Evolutionary conservation across 139 green algal genomes (phyloP), one percentile per base, ranked within the genome.

Genomic region (Tetradesmus obliquus): DNA sequence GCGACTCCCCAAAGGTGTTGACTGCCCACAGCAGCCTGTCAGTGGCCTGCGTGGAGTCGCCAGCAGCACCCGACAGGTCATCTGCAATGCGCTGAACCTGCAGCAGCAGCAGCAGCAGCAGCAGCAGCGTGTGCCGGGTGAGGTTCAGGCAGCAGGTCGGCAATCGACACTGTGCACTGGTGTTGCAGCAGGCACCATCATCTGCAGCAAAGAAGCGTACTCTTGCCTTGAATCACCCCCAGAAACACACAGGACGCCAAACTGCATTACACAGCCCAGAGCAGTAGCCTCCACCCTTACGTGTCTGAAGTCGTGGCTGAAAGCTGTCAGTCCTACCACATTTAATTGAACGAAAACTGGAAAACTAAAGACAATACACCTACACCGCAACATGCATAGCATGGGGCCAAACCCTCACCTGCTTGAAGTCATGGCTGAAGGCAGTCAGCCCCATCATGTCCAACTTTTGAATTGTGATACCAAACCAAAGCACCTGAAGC

Each of bases 281-380:
- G n/a, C n/a, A n/a, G n/a, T n/a, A n/a, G n/a, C n/a, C n/a, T n/a
- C n/a, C n/a, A n/a, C n/a, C n/a, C n/a, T n/a, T n/a, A n/a, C n/a
- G n/a, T n/a, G n/a, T n/a, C n/a, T n/a, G n/a, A n/a, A n/a, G n/a
- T 97, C 93, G 84, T 97, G 93, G 84, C 88, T 95, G 94, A 97
- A 97, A 12, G 95, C 95, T 20, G 95, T 94, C 55, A 94, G 85
- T 15, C 95, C 95, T 69, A 98, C 94, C 19, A 97, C 82, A 71
- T 98, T n/a, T n/a, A n/a, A n/a, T n/a, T n/a, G n/a, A n/a, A n/a
- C n/a, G n/a, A n/a, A n/a, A n/a, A n/a, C n/a, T n/a, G n/a, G n/a
- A n/a, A n/a, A n/a, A n/a, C n/a, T n/a, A n/a, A n/a, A n/a, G n/a
- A n/a, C 95, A 12, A 98, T 92, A 19, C 95, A 95, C 13, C 97